Percentiles rank a stretch among this genome's conserved stretches.
phyloP scores from a whole-genome alignment of 371 early-diverging fungal species.

The Capniomyces stellatus region DNA sequence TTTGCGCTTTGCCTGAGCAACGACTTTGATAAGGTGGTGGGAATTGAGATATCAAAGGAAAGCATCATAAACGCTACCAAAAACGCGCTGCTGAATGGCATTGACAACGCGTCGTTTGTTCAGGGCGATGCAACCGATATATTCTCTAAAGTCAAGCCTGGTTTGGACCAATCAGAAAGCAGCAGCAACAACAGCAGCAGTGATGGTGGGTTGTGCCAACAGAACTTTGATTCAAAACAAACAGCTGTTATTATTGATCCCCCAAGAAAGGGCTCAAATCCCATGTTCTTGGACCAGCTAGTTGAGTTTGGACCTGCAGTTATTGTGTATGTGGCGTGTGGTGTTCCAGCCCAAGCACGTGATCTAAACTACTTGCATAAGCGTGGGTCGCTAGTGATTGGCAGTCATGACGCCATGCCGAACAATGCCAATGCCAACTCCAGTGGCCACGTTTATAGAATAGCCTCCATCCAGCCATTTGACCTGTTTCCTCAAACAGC shows the following conservation, averaged over 20 bases:
- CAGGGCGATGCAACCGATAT: conserved; percentile 33
- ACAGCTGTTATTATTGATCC: conserved; percentile 50
- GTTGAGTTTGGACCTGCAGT: conserved; percentile 35
- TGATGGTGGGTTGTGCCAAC: neutral
- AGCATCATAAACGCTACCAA: conserved; percentile 34
- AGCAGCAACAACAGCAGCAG: neutral
- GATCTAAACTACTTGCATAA: conserved; percentile 30
- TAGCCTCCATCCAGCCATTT: conserved; percentile 34
- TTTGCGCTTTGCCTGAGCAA: conserved; percentile 37
- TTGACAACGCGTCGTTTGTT: conserved; percentile 31
- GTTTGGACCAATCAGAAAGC: neutral
- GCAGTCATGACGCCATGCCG: conserved; percentile 4
- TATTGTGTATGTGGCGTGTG: conserved; percentile 47
- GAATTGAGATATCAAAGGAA: conserved; percentile 39
- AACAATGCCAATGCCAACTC: conserved; percentile 13
- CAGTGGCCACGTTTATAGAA: conserved; percentile 23
- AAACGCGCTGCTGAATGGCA: conserved; percentile 36
- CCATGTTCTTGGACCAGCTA: conserved; percentile 37
- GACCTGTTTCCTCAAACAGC: conserved; percentile 52
- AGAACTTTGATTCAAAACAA: conserved; percentile 21
- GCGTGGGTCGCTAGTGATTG: conserved; percentile 17
- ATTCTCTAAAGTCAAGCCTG: conserved; percentile 28
- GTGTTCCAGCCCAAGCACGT: conserved; percentile 35
- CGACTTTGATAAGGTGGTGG: conserved; percentile 34
- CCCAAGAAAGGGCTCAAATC: conserved; percentile 40